Base-by-base conservation (phyloP, 768 basidiomycete genomes). In the Steccherinum ochraceum region DNA sequence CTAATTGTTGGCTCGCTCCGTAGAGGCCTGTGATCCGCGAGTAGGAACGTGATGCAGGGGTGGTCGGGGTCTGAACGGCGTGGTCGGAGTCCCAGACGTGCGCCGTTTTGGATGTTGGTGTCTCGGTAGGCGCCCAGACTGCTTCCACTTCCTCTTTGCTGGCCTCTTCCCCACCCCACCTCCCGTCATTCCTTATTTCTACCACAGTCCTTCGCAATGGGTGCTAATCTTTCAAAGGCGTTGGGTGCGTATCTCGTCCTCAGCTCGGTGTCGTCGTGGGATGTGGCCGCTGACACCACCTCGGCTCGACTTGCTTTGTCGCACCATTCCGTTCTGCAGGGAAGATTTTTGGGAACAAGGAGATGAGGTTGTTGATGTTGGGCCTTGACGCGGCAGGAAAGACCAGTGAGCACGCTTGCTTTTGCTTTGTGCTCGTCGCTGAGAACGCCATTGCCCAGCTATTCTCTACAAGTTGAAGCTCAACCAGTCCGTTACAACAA, bases 401-500 rank as follows among this genome's bases (percentile, higher is more conserved):
- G 75, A 98, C 95, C 18, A 98, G 95, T 96, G 60, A 68, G 93
- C 76, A 3, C 3, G 23, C 3, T 3, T 42, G 40, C 45, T 4
- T 19, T 5, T 49, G 13, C 41, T 2, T 26, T 35, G n/a, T 42
- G 40, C 48, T 60, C 45, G 53, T 48, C 50, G 24, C 50, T 46
- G 19, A 19, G 50, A 40, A 50, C 55, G n/a, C 27, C 55, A 50
- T 26, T 44, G 40, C 49, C 13, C 67, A 98, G 95, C 95, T 42
- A 98, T 98, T 65, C 81, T 98, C 44, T 98, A 98, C 78, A 98
- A 98, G 68, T 85, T 98, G 71, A 98, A 98, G 74, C 73, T 98
- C 68, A 96, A 97, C 72, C 94, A 98, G 72, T 93, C 91, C 46
- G 95, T 98, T 52, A 98, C 95, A 19, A 98, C 95, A 19, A 97